Base-by-base conservation (phyloP, 768 basidiomycete species). In the Leccinum subtestaceum region DNA sequence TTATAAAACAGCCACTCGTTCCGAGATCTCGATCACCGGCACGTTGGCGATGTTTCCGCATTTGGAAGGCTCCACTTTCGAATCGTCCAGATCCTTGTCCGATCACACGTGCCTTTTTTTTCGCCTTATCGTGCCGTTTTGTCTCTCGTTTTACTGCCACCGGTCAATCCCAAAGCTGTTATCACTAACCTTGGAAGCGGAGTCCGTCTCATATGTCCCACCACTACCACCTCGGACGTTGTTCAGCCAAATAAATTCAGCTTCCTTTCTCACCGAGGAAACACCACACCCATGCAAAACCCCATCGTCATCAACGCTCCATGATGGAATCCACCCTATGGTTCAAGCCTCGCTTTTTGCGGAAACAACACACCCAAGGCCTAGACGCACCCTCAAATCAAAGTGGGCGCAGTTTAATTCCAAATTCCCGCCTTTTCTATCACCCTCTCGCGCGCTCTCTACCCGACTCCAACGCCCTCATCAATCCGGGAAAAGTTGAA, bases 1-100 rank as follows among this genome's bases (percentile, higher is more conserved):
- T 47, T 52, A 61, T 52, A 36, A 55, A 54, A 59, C 43, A 57
- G 31, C 25, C 51, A 49, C 11, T 25, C 55, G 0, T 27, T 57
- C 67, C 60, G 62, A 64, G 60, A 68, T 68, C 62, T 47, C 51
- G 65, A 69, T 68, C 67, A 40, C 57, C 63, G 66, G 58, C 53
- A 56, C 12, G 27, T 9, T 53, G n/a, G 29, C 38, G n/a, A 32
- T 0, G 8, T 10, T 57, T 34, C 60, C 36, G 17, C 45, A 52
- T 62, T 46, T 54, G n/a, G 66, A 7, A 64, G 2, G 69, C 63
- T 56, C 60, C 62, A 66, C 60, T 62, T 56, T 69, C 4, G 66
- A 56, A 34, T 57, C 45, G 43, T 45, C 64, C 32, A 61, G 69
- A 69, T 70, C 60, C 10, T 23, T 36, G 48, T 55, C 53, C 61